Evolutionary conservation across 2,329 filamentous ascomycete species (phyloP).

Genomic region (Sporothrix variecibatus): DNA sequence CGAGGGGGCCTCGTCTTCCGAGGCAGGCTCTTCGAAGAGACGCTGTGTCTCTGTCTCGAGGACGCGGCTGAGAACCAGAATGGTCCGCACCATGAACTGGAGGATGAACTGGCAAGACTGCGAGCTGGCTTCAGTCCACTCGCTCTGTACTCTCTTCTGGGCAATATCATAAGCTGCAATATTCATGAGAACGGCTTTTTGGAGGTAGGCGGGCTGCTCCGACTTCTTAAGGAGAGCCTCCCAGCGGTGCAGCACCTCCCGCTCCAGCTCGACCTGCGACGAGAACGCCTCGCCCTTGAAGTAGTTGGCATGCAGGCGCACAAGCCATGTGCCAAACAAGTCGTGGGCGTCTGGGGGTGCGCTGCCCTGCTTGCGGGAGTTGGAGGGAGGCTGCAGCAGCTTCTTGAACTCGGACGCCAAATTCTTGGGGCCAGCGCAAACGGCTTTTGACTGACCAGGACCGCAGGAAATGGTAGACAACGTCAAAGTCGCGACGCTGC

Average conservation of each 20-base stretch:
- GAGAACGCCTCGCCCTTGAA: conserved; percentile 75
- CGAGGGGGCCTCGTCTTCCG: not conserved
- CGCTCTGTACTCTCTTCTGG: conserved; percentile 53
- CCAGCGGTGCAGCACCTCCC: conserved; percentile 78
- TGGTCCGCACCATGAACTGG: conserved; percentile 75
- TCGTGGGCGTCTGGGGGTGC: conserved; percentile 57
- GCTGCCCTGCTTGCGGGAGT: conserved; percentile 32
- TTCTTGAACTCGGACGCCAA: conserved; percentile 74
- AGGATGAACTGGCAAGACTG: conserved; percentile 66
- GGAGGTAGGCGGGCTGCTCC: conserved; percentile 63
- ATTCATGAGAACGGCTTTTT: conserved; percentile 83
- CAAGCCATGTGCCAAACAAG: conserved; percentile 77
- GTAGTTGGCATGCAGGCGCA: conserved; percentile 81
- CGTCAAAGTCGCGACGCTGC: conserved; percentile 71
- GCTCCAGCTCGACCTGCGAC: conserved; percentile 78
- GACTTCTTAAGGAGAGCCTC: conserved; percentile 71
- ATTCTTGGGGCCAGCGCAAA: conserved; percentile 75
- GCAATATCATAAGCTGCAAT: conserved; percentile 80
- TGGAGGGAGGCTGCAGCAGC: conserved; percentile 43
- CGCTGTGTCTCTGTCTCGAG: conserved; percentile 44
- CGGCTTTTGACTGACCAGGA: conserved; percentile 74
- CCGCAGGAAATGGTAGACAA: conserved; percentile 87
- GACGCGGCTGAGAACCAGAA: conserved; percentile 69
- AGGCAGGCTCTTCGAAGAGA: conserved; percentile 17
- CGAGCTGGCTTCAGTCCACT: conserved; percentile 48